Evolutionary conservation across 139 green algal genomes (phyloP).

Genomic region (Tetraselmis striata): DNA sequence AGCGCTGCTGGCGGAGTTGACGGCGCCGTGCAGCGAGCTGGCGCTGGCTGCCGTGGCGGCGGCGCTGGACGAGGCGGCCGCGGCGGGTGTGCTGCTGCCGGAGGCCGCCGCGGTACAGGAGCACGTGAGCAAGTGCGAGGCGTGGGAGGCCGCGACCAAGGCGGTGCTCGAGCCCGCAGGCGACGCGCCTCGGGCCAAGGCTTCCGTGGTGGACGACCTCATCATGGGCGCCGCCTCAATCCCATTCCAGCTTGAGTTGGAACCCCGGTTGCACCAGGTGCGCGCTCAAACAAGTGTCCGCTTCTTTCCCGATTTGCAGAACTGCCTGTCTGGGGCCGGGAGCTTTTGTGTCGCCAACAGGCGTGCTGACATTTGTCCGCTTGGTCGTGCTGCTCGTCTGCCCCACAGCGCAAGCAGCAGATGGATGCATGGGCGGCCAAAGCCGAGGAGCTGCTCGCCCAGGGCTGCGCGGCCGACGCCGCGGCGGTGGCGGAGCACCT

Average conservation of each 20-base stretch:
- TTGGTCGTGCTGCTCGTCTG: too few relatives aligned
- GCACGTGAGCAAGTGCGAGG: conserved; percentile 22
- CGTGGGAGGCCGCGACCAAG: conserved; percentile 16
- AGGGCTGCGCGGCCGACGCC: conserved; percentile 1
- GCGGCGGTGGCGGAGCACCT: conserved; percentile 2
- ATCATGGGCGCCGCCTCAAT: not conserved
- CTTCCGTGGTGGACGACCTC: not conserved
- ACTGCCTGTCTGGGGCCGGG: too few relatives aligned
- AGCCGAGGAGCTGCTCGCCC: conserved; percentile 17
- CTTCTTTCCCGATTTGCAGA: too few relatives aligned
- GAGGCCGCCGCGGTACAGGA: conserved; percentile 19
- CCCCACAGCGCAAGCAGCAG: not conserved
- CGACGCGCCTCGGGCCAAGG: not conserved
- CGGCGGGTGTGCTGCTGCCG: conserved; percentile 25
- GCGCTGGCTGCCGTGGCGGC: not conserved
- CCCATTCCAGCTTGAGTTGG: not conserved
- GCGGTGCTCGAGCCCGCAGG: not conserved
- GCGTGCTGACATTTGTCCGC: too few relatives aligned
- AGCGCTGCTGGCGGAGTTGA: not conserved
- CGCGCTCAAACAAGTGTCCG: too few relatives aligned
- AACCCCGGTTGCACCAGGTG: not conserved
- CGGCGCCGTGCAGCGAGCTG: not conserved
- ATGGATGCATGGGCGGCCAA: conserved; percentile 20
- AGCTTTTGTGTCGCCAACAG: too few relatives aligned
- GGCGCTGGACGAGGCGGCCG: conserved; percentile 1